A percentile compares a stretch with the other conserved stretches of the same genome.
Conservation (phyloP, 2,329 filamentous ascomycete species). For the Fusarium proliferatum region DNA sequence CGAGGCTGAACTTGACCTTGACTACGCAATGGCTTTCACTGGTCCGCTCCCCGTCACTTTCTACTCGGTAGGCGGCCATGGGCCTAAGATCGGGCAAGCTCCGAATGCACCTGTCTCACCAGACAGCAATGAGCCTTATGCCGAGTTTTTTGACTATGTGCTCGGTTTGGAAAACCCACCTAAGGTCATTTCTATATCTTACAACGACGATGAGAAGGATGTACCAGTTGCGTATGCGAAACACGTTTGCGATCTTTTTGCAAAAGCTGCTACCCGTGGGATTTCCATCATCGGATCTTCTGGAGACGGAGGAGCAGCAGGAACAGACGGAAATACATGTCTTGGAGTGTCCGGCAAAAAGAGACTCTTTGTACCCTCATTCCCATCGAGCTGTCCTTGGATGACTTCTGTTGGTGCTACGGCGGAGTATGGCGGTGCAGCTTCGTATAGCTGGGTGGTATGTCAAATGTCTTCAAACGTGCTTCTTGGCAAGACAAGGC, state of each 20-base stretch:
- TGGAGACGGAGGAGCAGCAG: neutral
- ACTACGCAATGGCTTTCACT: neutral
- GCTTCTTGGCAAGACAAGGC: neutral
- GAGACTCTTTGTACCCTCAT: neutral
- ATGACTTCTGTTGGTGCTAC: neutral
- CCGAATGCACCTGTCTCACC: neutral
- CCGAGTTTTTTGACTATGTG: neutral
- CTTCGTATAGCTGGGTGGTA: neutral
- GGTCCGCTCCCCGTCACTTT: neutral
- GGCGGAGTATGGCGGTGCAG: neutral
- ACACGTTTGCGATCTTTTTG: neutral
- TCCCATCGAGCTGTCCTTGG: neutral
- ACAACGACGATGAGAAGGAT: neutral
- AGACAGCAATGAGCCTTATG: neutral
- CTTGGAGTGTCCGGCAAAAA: neutral
- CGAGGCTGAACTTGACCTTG: neutral
- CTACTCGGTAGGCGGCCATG: neutral
- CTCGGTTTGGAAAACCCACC: neutral
- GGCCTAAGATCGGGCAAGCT: neutral
- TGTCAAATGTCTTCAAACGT: neutral
- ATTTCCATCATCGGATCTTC: neutral
- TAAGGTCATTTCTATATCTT: neutral
- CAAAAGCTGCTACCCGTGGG: neutral
- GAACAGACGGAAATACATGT: neutral
- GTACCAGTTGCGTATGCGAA: neutral